Evolutionary conservation across 202 grass and related monocot species (phyloP).

Genomic region (Schoenoplectus tabernaemontani): DNA sequence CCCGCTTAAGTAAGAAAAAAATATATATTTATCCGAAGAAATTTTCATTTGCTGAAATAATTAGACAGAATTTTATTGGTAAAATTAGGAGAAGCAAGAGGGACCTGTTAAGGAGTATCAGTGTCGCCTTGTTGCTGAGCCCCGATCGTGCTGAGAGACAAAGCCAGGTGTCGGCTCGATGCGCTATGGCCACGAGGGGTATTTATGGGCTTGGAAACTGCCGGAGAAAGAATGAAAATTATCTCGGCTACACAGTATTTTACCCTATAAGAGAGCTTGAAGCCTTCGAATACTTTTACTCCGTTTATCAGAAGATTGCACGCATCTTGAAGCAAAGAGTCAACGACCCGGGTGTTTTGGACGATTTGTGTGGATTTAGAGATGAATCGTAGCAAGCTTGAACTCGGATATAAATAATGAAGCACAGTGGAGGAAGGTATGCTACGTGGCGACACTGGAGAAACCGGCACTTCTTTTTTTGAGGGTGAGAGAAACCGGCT

Average conservation of each 20-base stretch:
- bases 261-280: background rate
- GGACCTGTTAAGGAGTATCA: conserved; percentile 7
- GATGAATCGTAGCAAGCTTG: background rate
- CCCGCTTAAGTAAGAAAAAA: background rate
- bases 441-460: conserved; percentile 38
- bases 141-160: conserved; percentile 3
- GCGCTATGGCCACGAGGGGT: background rate
- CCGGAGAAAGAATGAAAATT: background rate
- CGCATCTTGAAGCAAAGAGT: background rate
- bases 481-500: no score
- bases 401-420: background rate
- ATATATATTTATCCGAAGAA: background rate
- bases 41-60: background rate
- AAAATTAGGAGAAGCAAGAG: conserved; percentile 4
- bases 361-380: background rate
- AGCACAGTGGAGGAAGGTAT: background rate
- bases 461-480: no score
- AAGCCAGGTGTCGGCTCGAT: conserved; percentile 32
- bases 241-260: background rate
- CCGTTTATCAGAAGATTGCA: background rate
- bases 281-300: background rate
- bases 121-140: background rate
- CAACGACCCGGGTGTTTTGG: background rate
- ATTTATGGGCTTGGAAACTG: conserved; percentile 7
- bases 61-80: background rate